Evolutionary conservation across 805 yeast species (phyloP), one percentile per base, ranked within the genome.

Genomic region (Monosporozyma unispora): DNA sequence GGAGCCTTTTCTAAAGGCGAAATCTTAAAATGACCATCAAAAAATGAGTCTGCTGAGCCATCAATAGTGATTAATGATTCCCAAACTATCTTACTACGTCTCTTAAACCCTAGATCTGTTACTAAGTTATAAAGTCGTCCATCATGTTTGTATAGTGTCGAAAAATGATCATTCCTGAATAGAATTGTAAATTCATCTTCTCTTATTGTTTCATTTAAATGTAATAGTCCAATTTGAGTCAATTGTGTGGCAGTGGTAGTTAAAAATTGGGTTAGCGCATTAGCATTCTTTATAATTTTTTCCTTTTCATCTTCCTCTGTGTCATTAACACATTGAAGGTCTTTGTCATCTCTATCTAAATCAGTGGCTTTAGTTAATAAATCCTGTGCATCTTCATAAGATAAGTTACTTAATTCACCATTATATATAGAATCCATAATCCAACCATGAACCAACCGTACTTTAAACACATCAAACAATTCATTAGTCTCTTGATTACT

Each of bases 111-210:
- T 16, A 75, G 70, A 62, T 91, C 97, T 2, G 95, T 87, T 3
- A 87, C 82, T 28, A 90, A 70, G 5, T 78, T 64, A 60, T 78
- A 87, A 25, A 91, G 69, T 47, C 71, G 71, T 19, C 69, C 71
- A 28, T 65, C 64, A 12, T 61, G 64, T 57, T 81, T 81, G 50
- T 63, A 76, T 11, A 89, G 61, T 0, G 96, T 87, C 52, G 79
- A 77, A 67, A 87, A 90, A 66, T 91, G 97, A 66, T 91, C 89
- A 66, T 91, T 91, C 59, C 96, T 75, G 70, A 91, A 91, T 53
- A 91, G 77, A 0, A 91, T 78, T 1, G 81, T 76, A 47, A 84
- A 72, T n/a, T 79, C 73, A 40, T 79, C 79, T 6, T 74, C 70
- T 1, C 60, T 57, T 18, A 85, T 61, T 2, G 69, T 57, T 2